Evolutionary conservation across 2,329 filamentous ascomycete species (phyloP).

Genomic region (Akanthomyces dipterigenus): DNA sequence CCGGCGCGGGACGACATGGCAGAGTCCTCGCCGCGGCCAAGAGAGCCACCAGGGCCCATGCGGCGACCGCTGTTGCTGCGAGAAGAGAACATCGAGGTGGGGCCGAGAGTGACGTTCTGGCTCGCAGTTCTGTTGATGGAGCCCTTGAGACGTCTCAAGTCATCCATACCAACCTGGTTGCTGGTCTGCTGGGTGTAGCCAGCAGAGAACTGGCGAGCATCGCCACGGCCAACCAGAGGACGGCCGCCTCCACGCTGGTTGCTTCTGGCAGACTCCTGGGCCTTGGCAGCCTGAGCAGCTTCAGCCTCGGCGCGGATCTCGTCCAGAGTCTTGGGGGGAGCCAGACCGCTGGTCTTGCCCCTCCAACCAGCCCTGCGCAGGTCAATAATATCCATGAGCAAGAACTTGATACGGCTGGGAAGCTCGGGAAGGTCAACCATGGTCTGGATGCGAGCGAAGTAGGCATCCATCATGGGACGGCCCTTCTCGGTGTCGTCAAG

Average conservation of each 20-base stretch:
- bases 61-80: constrained; percentile 85
- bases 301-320: constrained; percentile 81
- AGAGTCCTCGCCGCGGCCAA: constrained; percentile 76
- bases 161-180: constrained; percentile 86
- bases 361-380: constrained; percentile 71
- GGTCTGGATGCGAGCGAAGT: constrained; percentile 81
- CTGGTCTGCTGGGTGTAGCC: constrained; percentile 66
- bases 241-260: constrained; percentile 63
- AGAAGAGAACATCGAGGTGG: constrained; percentile 80
- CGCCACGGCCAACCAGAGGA: constrained; percentile 70
- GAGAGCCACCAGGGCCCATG: constrained; percentile 66
- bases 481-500: constrained; percentile 81
- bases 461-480: constrained; percentile 79
- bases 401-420: constrained; percentile 84
- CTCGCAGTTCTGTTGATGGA: constrained; percentile 52
- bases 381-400: constrained; percentile 93
- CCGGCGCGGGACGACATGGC: constrained; percentile 81
- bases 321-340: constrained; percentile 87
- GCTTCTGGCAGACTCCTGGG: constrained; percentile 60
- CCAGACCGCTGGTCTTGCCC: constrained; percentile 82
- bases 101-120: constrained; percentile 64
- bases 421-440: constrained; percentile 77
- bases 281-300: constrained; percentile 72
- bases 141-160: constrained; percentile 75
- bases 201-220: constrained; percentile 75